Evolutionary conservation across 257 asterid genomes (phyloP).

Genomic region (Knoxia roxburghii): DNA sequence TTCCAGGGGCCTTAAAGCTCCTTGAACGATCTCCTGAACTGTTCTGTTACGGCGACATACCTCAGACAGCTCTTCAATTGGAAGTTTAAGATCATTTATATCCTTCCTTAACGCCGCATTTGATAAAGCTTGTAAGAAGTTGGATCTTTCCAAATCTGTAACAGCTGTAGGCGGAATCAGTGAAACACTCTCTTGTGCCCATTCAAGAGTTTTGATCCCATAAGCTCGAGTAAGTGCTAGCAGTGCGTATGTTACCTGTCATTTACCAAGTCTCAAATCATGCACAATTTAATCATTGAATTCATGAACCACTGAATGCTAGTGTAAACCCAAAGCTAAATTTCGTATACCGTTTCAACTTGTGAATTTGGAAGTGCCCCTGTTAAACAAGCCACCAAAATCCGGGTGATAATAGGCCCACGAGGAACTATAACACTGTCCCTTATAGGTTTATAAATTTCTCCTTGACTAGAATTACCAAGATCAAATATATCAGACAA

Average conservation of each 20-base stretch:
- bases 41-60: constrained; percentile 90
- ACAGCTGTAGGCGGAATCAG: constrained; percentile 80
- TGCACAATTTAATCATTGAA: neutral
- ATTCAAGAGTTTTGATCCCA: constrained; percentile 62
- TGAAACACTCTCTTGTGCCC: constrained; percentile 74
- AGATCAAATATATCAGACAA: constrained; percentile 77
- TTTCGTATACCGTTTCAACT: constrained; percentile 61
- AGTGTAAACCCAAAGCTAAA: constrained; percentile 9
- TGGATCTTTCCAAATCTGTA: constrained; percentile 66
- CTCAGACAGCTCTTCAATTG: constrained; percentile 88
- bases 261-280: too few relatives aligned
- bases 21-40: constrained; percentile 97
- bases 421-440: constrained; percentile 78
- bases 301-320: neutral
- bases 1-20: constrained; percentile 90
- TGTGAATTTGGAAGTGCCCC: constrained; percentile 97
- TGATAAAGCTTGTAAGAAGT: constrained; percentile 73
- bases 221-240: constrained; percentile 72
- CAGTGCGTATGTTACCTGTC: constrained; percentile 75
- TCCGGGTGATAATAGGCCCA: constrained; percentile 66
- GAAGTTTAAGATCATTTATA: constrained; percentile 53
- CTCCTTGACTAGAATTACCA: constrained; percentile 63
- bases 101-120: constrained; percentile 61
- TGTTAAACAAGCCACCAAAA: constrained; percentile 74
- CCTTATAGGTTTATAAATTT: constrained; percentile 55